Percentiles rank a stretch among this genome's conserved stretches.
phyloP scores from a whole-genome alignment of 225 moss, liverwort and hornwort species.

The Pseudoscleropodium purum region DNA sequence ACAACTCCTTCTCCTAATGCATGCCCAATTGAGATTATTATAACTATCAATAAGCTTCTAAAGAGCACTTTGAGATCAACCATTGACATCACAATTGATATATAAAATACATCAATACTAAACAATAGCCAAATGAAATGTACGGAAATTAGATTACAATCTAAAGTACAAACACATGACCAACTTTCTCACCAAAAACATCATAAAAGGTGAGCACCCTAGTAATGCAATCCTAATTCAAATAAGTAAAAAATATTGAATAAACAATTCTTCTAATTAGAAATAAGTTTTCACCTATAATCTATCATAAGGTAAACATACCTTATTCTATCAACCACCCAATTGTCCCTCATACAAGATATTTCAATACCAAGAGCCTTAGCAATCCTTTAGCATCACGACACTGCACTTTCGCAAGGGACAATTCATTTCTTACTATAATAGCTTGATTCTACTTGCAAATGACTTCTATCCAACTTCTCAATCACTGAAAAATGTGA shows the following conservation, averaged over 20 bases:
- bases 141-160: background rate
- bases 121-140: background rate
- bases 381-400: background rate
- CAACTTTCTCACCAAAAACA: background rate
- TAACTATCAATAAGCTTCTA: background rate
- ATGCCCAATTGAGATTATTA: background rate
- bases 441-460: background rate
- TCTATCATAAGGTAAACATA: background rate
- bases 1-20: no score
- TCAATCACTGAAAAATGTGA: background rate
- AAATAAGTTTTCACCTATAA: background rate
- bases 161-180: background rate
- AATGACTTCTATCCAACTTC: background rate
- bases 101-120: background rate
- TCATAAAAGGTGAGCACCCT: background rate
- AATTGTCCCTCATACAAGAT: no score
- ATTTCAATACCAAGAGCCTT: background rate
- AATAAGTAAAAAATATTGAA: background rate
- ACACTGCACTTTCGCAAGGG: background rate
- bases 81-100: background rate
- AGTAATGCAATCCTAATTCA: rapidly evolving
- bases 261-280: no score
- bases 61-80: background rate
- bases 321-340: background rate
- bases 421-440: background rate